phyloP scores from a whole-genome alignment of 352 stramenopile species.

The Poterioochromonas sp. region DNA sequence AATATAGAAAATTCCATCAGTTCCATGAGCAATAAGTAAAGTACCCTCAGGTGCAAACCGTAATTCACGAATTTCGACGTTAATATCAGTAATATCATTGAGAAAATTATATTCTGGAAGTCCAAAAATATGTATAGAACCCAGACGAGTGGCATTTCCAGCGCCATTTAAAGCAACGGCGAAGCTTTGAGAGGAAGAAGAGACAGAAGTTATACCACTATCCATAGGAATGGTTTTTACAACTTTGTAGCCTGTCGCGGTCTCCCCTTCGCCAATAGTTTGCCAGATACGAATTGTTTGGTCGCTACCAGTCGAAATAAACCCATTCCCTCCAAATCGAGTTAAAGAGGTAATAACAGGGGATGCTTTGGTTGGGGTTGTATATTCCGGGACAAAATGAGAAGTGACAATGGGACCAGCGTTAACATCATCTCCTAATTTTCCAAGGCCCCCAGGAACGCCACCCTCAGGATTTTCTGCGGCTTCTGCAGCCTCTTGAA shows the following conservation, averaged over 20 bases:
- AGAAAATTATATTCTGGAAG: background rate
- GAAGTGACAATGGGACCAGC: background rate
- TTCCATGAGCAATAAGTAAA: background rate
- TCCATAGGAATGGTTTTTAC: background rate
- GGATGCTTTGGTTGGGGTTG: background rate
- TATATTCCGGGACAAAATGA: background rate
- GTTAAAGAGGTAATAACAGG: background rate
- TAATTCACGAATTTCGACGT: background rate
- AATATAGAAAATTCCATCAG: background rate
- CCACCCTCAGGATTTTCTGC: background rate
- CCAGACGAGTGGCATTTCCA: background rate
- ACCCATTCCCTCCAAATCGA: background rate
- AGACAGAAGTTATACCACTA: background rate
- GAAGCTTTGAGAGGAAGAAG: background rate
- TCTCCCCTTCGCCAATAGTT: background rate
- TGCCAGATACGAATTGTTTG: conserved; percentile 1
- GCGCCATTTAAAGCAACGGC: background rate
- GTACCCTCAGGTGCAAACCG: conserved; percentile 1
- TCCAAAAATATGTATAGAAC: conserved; percentile 9
- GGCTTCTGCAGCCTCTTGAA: background rate
- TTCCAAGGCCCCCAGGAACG: background rate
- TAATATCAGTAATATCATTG: background rate
- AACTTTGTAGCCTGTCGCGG: background rate
- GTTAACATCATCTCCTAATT: background rate
- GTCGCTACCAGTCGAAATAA: background rate